Evolutionary conservation across 2,329 filamentous ascomycete genomes (phyloP).

Genomic region (Orbilia ellipsospora): DNA sequence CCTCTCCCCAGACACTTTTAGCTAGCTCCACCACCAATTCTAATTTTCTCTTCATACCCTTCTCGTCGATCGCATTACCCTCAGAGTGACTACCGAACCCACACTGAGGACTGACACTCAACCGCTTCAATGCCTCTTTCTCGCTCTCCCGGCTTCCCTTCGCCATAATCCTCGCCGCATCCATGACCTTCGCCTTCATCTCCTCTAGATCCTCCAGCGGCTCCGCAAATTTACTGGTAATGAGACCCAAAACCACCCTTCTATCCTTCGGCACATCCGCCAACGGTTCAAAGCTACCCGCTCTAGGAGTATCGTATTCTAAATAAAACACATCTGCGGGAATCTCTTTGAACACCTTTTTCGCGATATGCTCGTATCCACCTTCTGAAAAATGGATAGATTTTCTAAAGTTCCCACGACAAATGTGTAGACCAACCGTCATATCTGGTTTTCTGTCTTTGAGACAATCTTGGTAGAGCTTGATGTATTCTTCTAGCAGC

Average conservation of each 20-base stretch:
- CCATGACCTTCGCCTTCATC: conserved; percentile 70
- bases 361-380: conserved; percentile 74
- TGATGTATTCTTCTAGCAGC: conserved; percentile 79
- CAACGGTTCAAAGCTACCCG: conserved; percentile 75
- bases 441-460: conserved; percentile 72
- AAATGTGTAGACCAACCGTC: conserved; percentile 81
- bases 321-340: conserved; percentile 76
- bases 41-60: conserved; percentile 80
- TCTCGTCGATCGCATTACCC: conserved; percentile 75
- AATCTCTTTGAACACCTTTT: conserved; percentile 73
- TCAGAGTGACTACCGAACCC: conserved; percentile 79
- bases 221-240: conserved; percentile 72
- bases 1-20: conserved; percentile 73
- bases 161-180: conserved; percentile 75
- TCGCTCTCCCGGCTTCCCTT: conserved; percentile 73
- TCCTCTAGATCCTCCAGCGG: conserved; percentile 72
- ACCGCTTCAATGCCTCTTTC: conserved; percentile 75
- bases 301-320: conserved; percentile 74
- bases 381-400: conserved; percentile 75
- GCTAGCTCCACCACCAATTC: conserved; percentile 77
- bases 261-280: conserved; percentile 71
- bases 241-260: conserved; percentile 73
- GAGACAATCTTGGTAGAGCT: conserved; percentile 79
- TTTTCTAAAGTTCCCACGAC: conserved; percentile 75
- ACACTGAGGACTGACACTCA: conserved; percentile 77